Evolutionary conservation across 257 asterid genomes (phyloP).

Genomic region (Apocynum venetum): DNA sequence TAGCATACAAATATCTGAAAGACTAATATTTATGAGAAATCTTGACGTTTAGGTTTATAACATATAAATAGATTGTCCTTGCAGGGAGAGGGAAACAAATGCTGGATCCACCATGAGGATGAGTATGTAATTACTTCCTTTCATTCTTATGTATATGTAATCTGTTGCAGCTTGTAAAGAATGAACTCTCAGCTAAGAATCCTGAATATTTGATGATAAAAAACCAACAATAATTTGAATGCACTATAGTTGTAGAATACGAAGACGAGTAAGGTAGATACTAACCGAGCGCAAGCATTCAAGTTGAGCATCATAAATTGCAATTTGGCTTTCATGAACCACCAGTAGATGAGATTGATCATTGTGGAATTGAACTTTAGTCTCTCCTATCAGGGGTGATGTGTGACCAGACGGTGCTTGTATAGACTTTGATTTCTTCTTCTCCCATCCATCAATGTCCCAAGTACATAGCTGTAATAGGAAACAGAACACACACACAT

Average conservation of each 20-base stretch:
- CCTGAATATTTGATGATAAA: neutral
- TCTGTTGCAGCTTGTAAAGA: neutral
- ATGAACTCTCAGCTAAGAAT: neutral
- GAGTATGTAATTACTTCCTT: neutral
- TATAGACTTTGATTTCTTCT: conserved; percentile 67
- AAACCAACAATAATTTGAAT: neutral
- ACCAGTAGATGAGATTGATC: conserved; percentile 80
- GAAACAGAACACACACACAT: neutral
- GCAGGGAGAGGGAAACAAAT: neutral
- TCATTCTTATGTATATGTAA: neutral
- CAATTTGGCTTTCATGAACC: conserved; percentile 81
- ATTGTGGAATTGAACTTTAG: conserved; percentile 83
- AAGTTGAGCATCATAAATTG: conserved; percentile 76
- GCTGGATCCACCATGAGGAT: neutral
- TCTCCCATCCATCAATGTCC: conserved; percentile 94
- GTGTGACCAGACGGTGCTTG: conserved; percentile 71
- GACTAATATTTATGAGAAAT: neutral
- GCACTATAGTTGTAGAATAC: neutral
- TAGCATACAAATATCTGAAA: neutral
- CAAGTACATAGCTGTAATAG: conserved; percentile 65
- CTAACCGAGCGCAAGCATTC: conserved; percentile 76
- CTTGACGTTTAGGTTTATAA: neutral
- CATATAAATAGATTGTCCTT: neutral
- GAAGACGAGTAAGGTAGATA: conserved; percentile 10
- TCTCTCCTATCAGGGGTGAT: conserved; percentile 69